Base-by-base conservation (phyloP, 257 asterid species). In the Solanum corneliomulleri region DNA sequence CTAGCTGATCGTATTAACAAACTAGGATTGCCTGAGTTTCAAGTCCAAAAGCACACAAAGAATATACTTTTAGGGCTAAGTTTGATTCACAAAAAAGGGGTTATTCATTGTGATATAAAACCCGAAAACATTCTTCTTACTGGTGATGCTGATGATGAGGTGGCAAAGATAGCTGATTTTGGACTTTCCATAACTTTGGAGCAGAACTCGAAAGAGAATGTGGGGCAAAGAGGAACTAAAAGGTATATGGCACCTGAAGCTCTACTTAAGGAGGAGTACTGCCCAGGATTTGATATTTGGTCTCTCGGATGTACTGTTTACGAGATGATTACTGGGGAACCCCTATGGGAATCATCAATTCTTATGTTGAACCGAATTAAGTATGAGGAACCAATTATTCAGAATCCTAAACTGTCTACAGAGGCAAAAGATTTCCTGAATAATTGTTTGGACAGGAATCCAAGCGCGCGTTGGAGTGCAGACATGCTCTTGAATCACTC, bases 241-340 rank as follows among this genome's bases (percentile, higher is more conserved):
- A 8, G 45, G 1, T 88, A 76, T 21, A 78, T 88, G 90, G 88
- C 86, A 3, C 90, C 86, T 2, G 77, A 88, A 66, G 78, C 88
- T 2, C 23, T 85, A 7, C 4, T 85, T 5, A 52, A 23, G 2
- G 37, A 45, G 3, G 77, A 45, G 21, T 85, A 77, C 71, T 39
- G 25, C 0, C 56, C 10, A 14, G 42, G 45, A 11, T 74, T 9
- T 21, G 91, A 89, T 16, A 62, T 89, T 4, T 89, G 87, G 86
- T 25, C 82, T 11, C 64, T 89, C 23, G 89, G 89, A 1, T 83
- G 87, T 9, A 44, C 81, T 18, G 85, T 86, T 5, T 23, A 68
- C 7, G 87, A 82, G 89, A 68, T 89, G 89, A 47, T 89, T 14
- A 45, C 72, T 5, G 13, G 71, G 69, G 75, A 6, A 89, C 82